phyloP scores from a whole-genome alignment of 2,329 filamentous ascomycete genomes.

The Lomentospora prolificans region DNA sequence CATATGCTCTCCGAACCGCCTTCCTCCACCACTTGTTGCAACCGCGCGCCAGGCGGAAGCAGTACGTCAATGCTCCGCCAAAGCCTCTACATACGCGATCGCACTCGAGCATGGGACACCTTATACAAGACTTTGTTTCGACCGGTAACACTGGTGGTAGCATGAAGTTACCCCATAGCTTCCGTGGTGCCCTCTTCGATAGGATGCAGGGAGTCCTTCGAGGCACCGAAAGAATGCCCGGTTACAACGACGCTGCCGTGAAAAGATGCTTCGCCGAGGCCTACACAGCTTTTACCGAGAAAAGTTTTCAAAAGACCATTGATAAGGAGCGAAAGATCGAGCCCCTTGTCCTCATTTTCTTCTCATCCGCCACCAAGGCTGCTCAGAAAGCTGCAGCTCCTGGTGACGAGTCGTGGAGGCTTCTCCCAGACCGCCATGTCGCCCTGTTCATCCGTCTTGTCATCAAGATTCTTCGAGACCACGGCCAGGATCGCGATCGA shows the following conservation, averaged over 20 bases:
- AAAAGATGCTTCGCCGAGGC: slow-evolving; percentile 93
- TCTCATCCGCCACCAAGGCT: slow-evolving; percentile 81
- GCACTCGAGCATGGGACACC: slow-evolving; percentile 69
- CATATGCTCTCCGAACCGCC: slow-evolving; percentile 79
- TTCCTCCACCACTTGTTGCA: slow-evolving; percentile 90
- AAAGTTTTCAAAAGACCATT: slow-evolving; percentile 78
- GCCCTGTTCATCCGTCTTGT: slow-evolving; percentile 88
- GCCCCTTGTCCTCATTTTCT: slow-evolving; percentile 90
- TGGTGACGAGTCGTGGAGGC: slow-evolving; percentile 82
- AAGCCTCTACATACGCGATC: slow-evolving; percentile 45
- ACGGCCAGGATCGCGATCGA: slow-evolving; percentile 76
- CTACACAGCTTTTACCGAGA: slow-evolving; percentile 85
- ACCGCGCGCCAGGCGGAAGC: slow-evolving; percentile 78
- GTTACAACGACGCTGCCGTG: slow-evolving; percentile 81
- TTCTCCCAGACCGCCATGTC: slow-evolving; percentile 86
- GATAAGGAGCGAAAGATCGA: slow-evolving; percentile 91
- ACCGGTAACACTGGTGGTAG: slow-evolving; percentile 30
- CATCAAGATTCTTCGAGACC: slow-evolving; percentile 66
- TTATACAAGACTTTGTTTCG: slow-evolving; percentile 77
- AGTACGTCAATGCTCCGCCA: slow-evolving; percentile 60
- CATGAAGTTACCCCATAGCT: slow-evolving; percentile 48
- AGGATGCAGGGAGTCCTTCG: slow-evolving; percentile 71
- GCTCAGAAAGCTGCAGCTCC: slow-evolving; percentile 64
- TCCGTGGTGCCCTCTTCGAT: slow-evolving; percentile 48
- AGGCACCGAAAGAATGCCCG: slow-evolving; percentile 73